phyloP scores from a whole-genome alignment of 73 alveolate genomes.

The Paramecium bursaria region DNA sequence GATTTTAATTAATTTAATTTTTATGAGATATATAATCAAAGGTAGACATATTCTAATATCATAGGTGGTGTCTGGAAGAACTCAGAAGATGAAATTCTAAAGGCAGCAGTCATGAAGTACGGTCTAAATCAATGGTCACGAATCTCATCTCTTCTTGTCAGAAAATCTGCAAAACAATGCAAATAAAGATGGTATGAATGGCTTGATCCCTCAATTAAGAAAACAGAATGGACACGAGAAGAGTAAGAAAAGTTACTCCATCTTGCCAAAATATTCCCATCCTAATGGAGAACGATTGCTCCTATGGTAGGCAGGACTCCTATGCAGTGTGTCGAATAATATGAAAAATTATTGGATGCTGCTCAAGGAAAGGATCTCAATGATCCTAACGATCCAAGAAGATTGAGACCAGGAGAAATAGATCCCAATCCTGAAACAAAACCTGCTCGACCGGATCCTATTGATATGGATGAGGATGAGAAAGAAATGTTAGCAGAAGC shows the following conservation, averaged over 20 bases:
- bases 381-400: conserved; percentile 97
- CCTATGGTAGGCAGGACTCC: conserved; percentile 99
- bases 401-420: conserved; percentile 98
- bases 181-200: conserved; percentile 99
- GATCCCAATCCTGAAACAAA: conserved; percentile 99
- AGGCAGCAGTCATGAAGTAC: conserved; percentile 99
- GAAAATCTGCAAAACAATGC: conserved; percentile 99
- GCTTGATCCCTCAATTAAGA: conserved; percentile 99
- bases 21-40: conserved; percentile 52
- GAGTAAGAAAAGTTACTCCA: conserved; percentile 99
- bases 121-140: conserved; percentile 99
- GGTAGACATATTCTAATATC: conserved; percentile 10
- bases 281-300: conserved; percentile 99
- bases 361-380: conserved; percentile 98
- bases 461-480: conserved; percentile 99
- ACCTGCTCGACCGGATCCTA: conserved; percentile 99
- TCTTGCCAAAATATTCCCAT: conserved; percentile 99
- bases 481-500: conserved; percentile 99
- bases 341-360: conserved; percentile 96
- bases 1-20: conserved; percentile 55
- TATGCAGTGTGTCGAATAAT: conserved; percentile 97
- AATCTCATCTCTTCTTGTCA: conserved; percentile 95
- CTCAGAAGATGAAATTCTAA: conserved; percentile 99
- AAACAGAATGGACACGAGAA: conserved; percentile 98
- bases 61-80: conserved; percentile 99